Evolutionary conservation across 148 eudicot genomes (phyloP), one percentile per base, ranked within the genome.

Genomic region (Nepenthes gracilis): DNA sequence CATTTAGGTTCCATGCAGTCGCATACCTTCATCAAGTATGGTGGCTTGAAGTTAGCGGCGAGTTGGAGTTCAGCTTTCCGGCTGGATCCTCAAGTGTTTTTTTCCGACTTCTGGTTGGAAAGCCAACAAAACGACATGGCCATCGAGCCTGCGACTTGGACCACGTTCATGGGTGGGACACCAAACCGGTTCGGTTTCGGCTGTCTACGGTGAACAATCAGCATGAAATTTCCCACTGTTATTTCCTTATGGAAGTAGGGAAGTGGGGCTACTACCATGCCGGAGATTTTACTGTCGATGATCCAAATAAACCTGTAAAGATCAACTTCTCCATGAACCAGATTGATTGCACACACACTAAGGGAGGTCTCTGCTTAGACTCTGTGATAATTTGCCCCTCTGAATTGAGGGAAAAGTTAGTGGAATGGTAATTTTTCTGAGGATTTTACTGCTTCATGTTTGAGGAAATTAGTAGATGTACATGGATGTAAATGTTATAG

Each of bases 281-380:
- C 2, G 96, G 96, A 33, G 80, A 88, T 70, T 88, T 88, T 59
- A 61, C 65, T 2, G 84, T 81, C 5, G 75, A 59, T 1, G 54
- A 67, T 48, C 58, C 76, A 1, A 36, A 62, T 3, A 23, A 6
- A 9, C 58, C 67, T 7, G 57, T 72, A 52, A 75, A 59, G 58
- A 52, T 88, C 64, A 83, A 75, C 62, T 88, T 81, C 66, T 83
- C 89, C 0, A 73, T 85, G 89, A 66, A 74, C 40, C 96, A 88
- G 66, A 85, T 88, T 12, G 92, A 88, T 60, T 88, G 96, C 68
- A 88, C 96, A 34, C 96, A 88, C 54, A 68, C 84, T 2, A 88
- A 88, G 67, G 88, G 83, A 4, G 96, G 96, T 2, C 79, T 88
- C 4, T 77, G 86, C 66, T 67, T 88, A 43, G 92, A 88, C 62